Evolutionary conservation across 2,329 filamentous ascomycete genomes (phyloP), one percentile per base, ranked within the genome.

Genomic region (Trichoderma sp.): DNA sequence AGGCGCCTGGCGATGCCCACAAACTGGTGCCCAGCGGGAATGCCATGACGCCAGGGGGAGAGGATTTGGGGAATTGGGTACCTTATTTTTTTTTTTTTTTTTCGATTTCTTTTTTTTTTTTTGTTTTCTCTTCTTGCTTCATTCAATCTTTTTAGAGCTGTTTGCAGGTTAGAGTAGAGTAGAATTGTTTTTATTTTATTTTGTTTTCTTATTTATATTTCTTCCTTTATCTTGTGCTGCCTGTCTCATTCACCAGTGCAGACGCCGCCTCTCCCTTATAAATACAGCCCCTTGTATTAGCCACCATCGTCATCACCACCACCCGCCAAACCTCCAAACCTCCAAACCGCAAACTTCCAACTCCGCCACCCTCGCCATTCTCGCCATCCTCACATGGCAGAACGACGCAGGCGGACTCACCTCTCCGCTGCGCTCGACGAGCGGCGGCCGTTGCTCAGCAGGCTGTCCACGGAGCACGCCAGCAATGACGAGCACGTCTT

Each of bases 401-500:
- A 69, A 66, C 72, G 71, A 42, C 68, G 69, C 64, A 74, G 76
- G 72, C 77, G 70, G 70, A 77, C 79, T 69, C 74, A 71, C 48
- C 71, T 79, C 67, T 71, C 75, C 35, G 70, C 70, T 48, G 71
- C 73, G 56, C 70, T 72, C 25, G 73, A 76, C 42, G 79, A 80
- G 73, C 74, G 76, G 50, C 78, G 74, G 12, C 79, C 79, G 57
- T 73, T 80, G 60, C 73, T 80, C 66, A 74, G 73, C 70, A 72
- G 74, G 57, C 73, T 75, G 68, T 75, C 75, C 68, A 75, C 74
- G n/a, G 73, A 75, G 63, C 68, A 70, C 54, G 70, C 68, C 45
- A 74, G 76, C 69, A 74, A 75, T 64, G 73, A 72, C 27, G 78
- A 78, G 56, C 72, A 73, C 58, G 78, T 86, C 63, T 87, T 82